These are phyloP conservation scores for Linum trigynum DNA, from an alignment of 345 rosid genomes.

Conservation along the genomic window DNA sequence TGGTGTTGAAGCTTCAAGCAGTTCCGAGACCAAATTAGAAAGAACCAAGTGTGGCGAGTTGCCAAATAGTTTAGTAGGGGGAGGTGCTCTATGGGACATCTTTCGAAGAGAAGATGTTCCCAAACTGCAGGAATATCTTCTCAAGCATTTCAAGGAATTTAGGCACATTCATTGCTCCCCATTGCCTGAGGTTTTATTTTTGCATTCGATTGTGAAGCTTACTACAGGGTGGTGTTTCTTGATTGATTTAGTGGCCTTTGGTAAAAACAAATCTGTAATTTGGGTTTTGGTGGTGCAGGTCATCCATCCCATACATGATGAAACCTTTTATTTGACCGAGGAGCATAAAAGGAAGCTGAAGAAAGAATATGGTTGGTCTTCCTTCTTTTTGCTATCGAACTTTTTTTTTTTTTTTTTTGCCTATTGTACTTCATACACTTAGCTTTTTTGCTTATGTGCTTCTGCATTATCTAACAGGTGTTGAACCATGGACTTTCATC, in stretches of 20 bases:
- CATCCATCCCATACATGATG: slow-evolving; percentile 52
- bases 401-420: background rate
- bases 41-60: background rate
- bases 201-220: background rate
- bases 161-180: slow-evolving; percentile 18
- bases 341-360: slow-evolving; percentile 47
- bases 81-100: slow-evolving; percentile 59
- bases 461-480: background rate
- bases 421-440: background rate
- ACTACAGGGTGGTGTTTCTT: background rate
- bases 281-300: slow-evolving; percentile 24
- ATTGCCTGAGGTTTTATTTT: background rate
- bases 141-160: slow-evolving; percentile 35
- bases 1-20: background rate
- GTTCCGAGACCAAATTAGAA: background rate
- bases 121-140: slow-evolving; percentile 32
- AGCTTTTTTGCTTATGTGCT: background rate
- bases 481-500: slow-evolving; percentile 2
- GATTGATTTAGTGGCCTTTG: slow-evolving; percentile 9
- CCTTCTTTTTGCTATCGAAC: background rate
- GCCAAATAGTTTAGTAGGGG: slow-evolving; percentile 15
- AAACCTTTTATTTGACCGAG: slow-evolving; percentile 39
- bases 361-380: slow-evolving; percentile 39
- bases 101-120: slow-evolving; percentile 56
- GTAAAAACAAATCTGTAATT: background rate